Conservation (phyloP, 352 stramenopile genomes). For the Pythium angustatum region DNA sequence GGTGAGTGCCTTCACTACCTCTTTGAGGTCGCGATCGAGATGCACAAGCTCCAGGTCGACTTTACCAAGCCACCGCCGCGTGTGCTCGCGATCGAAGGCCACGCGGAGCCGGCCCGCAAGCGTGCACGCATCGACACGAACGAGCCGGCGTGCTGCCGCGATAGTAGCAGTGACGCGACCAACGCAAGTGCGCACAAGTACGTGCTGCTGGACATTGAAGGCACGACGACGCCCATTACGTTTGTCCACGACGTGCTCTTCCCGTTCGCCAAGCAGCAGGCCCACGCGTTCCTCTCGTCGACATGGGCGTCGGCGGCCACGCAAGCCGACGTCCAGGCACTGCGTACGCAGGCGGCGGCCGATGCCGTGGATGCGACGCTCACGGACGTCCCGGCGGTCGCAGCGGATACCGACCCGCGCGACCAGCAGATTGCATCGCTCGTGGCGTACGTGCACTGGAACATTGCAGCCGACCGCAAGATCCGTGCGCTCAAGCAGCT, state of each 20-base stretch:
- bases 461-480: slow-evolving; percentile 80
- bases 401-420: slow-evolving; percentile 20
- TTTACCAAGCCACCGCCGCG: slow-evolving; percentile 40
- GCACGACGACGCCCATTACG: slow-evolving; percentile 94
- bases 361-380: slow-evolving; percentile 28
- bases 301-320: slow-evolving; percentile 63
- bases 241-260: slow-evolving; percentile 97
- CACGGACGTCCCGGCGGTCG: slow-evolving; percentile 34
- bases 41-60: slow-evolving; percentile 88
- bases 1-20: slow-evolving; percentile 97
- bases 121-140: slow-evolving; percentile 26
- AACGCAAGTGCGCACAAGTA: slow-evolving; percentile 88
- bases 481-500: slow-evolving; percentile 88
- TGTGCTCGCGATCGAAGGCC: background rate
- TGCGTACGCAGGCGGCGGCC: slow-evolving; percentile 46
- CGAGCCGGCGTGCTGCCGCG: slow-evolving; percentile 16
- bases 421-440: slow-evolving; percentile 39
- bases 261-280: slow-evolving; percentile 81
- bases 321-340: slow-evolving; percentile 44
- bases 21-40: slow-evolving; percentile 90
- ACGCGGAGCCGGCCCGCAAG: slow-evolving; percentile 56
- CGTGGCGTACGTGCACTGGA: slow-evolving; percentile 67
- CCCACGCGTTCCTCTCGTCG: slow-evolving; percentile 49
- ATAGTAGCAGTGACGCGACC: slow-evolving; percentile 33
- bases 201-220: slow-evolving; percentile 96